Base-by-base conservation (phyloP, 805 yeast species). In the Pichia gijzeniarum region DNA sequence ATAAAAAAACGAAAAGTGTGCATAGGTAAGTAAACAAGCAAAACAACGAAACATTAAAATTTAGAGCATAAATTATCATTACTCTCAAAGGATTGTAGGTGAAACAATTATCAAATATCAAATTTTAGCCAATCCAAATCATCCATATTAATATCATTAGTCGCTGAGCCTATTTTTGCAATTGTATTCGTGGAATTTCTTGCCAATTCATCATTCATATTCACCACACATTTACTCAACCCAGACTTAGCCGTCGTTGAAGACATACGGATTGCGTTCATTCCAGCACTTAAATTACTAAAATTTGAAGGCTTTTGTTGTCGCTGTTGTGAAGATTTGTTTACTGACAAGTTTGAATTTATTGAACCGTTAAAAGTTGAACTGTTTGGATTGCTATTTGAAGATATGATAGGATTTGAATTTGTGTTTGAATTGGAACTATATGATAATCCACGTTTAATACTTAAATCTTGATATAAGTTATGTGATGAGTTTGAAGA, bases 41-140 rank as follows among this genome's bases (percentile, higher is more conserved):
- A 25, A 25, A 25, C 10, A 25, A 25, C 10, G 10, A 25, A 25
- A 7, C 6, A 7, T 25, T 10, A 25, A 25, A 25, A 25, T 7
- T 10, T 25, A 7, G 28, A 25, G 10, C 6, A 25, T 7, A n/a
- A 25, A 25, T 7, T 10, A 25, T 25, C 28, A 25, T 7, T 25
- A 25, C 28, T 25, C 28, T 25, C 9, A 25, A 25, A 25, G n/a
- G 9, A 25, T 25, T 25, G 28, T 25, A 25, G 9, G 28, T 25
- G 10, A 25, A 25, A 25, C 9, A 25, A 25, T 10, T 10, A 10
- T 52, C 43, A 62, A 40, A 61, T 56, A 38, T 62, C 66, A 54
- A 64, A 64, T 43, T 58, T 62, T 35, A 64, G 49, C 68, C 68
- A 64, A 32, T 62, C 67, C n/a, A 64, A 53, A 44, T 63, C 65